Base-by-base conservation (phyloP, 1,284 basidiomycete species). In the Cutaneotrichosporon sp. region DNA sequence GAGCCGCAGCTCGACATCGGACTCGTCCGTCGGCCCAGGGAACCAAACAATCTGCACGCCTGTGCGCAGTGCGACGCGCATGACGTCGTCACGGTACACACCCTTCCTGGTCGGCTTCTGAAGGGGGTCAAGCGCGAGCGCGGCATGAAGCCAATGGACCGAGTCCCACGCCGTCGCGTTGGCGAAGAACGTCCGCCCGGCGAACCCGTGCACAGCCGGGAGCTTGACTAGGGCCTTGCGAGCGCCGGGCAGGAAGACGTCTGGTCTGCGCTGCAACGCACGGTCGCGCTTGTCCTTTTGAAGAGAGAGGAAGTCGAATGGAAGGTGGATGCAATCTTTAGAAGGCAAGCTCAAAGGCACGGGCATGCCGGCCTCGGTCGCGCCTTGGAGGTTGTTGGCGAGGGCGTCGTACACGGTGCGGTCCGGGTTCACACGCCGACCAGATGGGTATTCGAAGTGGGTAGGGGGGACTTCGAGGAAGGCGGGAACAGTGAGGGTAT, bases 1-100 rank as follows among this genome's bases (percentile, higher is more conserved):
- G 1, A 89, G 70, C 29, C 77, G 68, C 42, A 74, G 20, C 36
- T 71, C 65, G 25, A 58, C 29, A 1, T 57, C 64, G 14, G 29
- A 54, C 0, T 46, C 62, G 7, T 56, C 67, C 3, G 61, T 50
- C 2, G 52, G 51, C 18, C 27, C 56, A 0, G 74, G 75, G 1
- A 69, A 34, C 76, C 76, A 78, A 25, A 60, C 63, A 16, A 73
- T 45, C 18, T 71, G 24, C 0, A 73, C 33, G 10, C 59, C 60
- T 1, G 75, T 71, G 8, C 67, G 60, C 1, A 78, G 56, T 9
- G 50, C 31, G 34, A 78, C 60, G 1, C 64, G 55, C 49, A 67
- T 47, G 24, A 64, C 56, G 0, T 66, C 63, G 42, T 69, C 69
- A 27, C 65, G 65, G 49, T 71, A 71, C 0, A 7, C 50, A n/a